Conservation (phyloP, 768 basidiomycete genomes). For the Phanerochaete carnosa region DNA sequence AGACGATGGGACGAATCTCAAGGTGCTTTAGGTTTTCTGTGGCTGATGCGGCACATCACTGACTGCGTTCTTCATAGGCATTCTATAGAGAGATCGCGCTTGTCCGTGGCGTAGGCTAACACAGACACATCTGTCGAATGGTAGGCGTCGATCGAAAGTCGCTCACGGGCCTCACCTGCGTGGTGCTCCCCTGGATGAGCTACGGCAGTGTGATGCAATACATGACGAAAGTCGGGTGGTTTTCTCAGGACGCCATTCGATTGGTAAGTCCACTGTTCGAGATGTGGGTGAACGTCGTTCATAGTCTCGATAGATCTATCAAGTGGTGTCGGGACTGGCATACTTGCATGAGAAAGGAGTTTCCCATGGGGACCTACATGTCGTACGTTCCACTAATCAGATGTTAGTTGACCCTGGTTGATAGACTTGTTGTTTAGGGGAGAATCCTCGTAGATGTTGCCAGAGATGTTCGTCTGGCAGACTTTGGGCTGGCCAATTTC, state of each 20-base stretch:
- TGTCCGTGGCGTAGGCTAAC: background rate
- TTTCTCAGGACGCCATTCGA: background rate
- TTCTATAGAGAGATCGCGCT: background rate
- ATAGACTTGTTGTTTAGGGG: background rate
- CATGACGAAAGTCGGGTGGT: background rate
- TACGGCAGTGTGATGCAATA: background rate
- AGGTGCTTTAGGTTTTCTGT: too few species aligned
- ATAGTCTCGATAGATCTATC: background rate
- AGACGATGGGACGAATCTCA: too few species aligned
- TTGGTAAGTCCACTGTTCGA: background rate
- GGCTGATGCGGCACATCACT: too few species aligned
- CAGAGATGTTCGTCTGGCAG: slow-evolving; percentile 6
- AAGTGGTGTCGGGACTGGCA: slow-evolving; percentile 1
- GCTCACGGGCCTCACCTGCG: background rate
- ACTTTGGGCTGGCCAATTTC: slow-evolving; percentile 12
- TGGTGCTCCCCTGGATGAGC: slow-evolving; percentile 7
- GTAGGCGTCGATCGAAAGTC: background rate
- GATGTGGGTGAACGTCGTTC: background rate
- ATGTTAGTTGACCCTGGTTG: background rate
- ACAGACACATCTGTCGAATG: background rate
- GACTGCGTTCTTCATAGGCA: background rate
- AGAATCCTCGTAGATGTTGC: slow-evolving; percentile 13
- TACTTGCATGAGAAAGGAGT: slow-evolving; percentile 5
- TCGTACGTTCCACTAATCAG: background rate
- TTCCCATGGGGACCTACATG: slow-evolving; percentile 11